Base-by-base conservation (phyloP, 768 basidiomycete genomes). In the Suillus subaureus region DNA sequence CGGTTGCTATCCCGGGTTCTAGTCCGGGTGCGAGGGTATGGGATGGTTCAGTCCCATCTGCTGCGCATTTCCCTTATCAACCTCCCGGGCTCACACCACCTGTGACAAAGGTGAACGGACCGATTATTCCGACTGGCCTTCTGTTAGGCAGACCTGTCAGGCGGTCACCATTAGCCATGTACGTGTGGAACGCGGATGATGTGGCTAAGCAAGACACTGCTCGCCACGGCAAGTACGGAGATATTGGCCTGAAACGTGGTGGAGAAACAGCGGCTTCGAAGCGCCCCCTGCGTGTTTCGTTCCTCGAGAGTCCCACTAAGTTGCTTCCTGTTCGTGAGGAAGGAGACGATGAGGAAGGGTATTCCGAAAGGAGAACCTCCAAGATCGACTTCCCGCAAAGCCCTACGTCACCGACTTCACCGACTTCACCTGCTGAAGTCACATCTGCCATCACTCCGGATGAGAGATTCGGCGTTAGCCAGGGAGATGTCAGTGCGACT, bases 121-220 rank as follows among this genome's bases (percentile, higher is more conserved):
- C 73, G 2, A 67, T 79, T 28, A 69, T 74, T 2, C 75, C 77
- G 37, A 71, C 74, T 15, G 78, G 81, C 42, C 47, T 86, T 63
- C 84, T 82, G 1, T 79, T 90, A 61, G 81, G 84, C 13, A 79
- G 77, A 54, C 88, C 89, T 0, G 74, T 80, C 67, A 78, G 71
- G 28, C 82, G 83, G 64, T 89, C 87, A 18, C 84, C 83, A 1
- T 80, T 90, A 28, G 80, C 80, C 6, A 71, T 70, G 62, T 72
- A 72, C 60, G 72, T 71, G 35, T 82, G 83, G 79, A 73, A 76
- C 35, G 73, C 75, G 2, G 78, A 80, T n/a, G 81, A 81, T n/a
- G 74, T 70, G 43, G 78, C 74, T 31, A 71, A 69, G 49, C 65
- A 66, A 35, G 66, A 63, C 16, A 62, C 61, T 2, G 18, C 26